Conservation (phyloP, 345 rosid species). For the Citrus trifoliata region DNA sequence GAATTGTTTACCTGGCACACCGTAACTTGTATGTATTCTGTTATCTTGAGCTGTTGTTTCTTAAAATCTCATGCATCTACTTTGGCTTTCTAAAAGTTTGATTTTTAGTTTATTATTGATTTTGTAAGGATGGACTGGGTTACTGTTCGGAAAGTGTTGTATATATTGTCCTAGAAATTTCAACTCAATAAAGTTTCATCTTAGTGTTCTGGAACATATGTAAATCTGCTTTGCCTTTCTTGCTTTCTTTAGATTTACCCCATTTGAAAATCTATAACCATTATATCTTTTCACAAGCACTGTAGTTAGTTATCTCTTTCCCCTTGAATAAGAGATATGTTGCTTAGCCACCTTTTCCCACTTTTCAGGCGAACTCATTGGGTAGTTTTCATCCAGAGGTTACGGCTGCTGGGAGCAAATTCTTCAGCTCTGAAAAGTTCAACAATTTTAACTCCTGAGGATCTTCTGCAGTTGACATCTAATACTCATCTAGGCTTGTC, state of each 20-base stretch:
- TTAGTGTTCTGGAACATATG: not conserved
- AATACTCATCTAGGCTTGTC: slow-evolving; percentile 33
- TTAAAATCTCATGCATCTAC: slow-evolving; percentile 10
- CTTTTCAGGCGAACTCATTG: slow-evolving; percentile 61
- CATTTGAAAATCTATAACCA: not conserved
- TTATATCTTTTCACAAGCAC: not conserved
- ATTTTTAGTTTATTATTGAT: slow-evolving; percentile 2
- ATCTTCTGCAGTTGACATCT: slow-evolving; percentile 58
- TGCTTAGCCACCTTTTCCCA: slow-evolving; percentile 8
- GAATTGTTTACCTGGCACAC: slow-evolving; percentile 66
- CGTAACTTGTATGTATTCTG: slow-evolving; percentile 60
- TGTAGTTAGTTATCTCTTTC: not conserved
- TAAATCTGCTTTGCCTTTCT: not conserved
- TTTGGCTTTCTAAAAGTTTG: not conserved
- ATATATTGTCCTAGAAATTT: not conserved
- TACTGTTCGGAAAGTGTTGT: not conserved
- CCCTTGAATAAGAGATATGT: not conserved
- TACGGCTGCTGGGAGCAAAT: slow-evolving; percentile 51
- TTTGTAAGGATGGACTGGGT: not conserved
- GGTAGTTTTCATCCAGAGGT: slow-evolving; percentile 57
- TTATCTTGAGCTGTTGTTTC: not conserved
- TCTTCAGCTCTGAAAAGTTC: slow-evolving; percentile 65
- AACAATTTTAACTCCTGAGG: slow-evolving; percentile 35
- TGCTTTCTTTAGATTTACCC: not conserved
- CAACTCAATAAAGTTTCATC: not conserved